Evolutionary conservation across 2,329 filamentous ascomycete species (phyloP), one percentile per base, ranked within the genome.

Genomic region (Phialophora expanda): DNA sequence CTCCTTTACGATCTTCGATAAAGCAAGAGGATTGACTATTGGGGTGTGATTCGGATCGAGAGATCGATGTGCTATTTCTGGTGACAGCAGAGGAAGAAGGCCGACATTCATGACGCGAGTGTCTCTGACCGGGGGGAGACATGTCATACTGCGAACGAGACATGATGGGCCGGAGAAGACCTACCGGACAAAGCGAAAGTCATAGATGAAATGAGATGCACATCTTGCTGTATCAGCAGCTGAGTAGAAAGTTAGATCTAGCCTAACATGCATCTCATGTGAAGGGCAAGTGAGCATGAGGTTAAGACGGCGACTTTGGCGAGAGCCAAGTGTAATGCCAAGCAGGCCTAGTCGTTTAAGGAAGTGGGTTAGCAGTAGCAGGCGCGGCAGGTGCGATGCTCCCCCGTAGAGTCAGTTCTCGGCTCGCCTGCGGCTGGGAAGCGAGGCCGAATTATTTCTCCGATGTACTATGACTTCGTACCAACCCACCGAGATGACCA

Each of bases 1-100:
- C 94, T 0, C 94, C 93, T 73, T 87, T 88, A 50, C 82, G 86
- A 77, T 98, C 94, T 56, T 63, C 56, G 9, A 66, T 41, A 54
- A 69, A 69, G 51, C 58, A 51, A 34, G 67, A 53, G 17, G 62
- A n/a, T 24, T 26, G 48, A 26, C 59, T 41, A 56, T 12, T 7
- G 20, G n/a, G 12, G 11, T 7, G 53, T 2, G 28, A 32, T 26
- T 26, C 20, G 9, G 20, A 26, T 28, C 8, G 53, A 26, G 53
- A 17, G 14, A 20, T 55, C 28, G 24, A 8, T 8, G 17, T n/a
- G 14, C 17, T 44, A 7, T 17, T 20, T 44, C 14, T 7, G 17
- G 38, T 44, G 38, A 44, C 12, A 20, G 38, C 5, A 12, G 38
- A n/a, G 14, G 38, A 44, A 44, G 17, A 44, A n/a, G 14, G 14